Base-by-base conservation (phyloP, 2,329 filamentous ascomycete species). In the Colletotrichum noveboracense region DNA sequence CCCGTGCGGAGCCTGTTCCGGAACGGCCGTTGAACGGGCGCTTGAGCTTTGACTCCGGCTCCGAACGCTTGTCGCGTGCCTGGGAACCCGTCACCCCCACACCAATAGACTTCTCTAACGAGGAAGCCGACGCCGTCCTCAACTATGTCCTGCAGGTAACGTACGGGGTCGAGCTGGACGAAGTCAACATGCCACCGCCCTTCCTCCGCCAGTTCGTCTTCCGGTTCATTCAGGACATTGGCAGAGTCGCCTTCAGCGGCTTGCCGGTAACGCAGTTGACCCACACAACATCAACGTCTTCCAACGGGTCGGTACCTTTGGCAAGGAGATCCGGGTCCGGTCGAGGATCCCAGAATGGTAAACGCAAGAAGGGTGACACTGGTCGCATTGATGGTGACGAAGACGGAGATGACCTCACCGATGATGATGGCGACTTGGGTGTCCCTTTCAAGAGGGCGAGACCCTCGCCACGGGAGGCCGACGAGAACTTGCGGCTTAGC, bases 401-500 rank as follows among this genome's bases (percentile, higher is more conserved):
- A 0, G 81, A 82, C 0, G 83, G 80, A 1, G 84, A 86, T 4
- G 83, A 85, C 0, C 77, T 82, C 6, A 85, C 80, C 62, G 84
- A 85, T 1, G 84, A 81, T 2, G 77, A 77, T 6, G 75, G 70
- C 5, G 82, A 85, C 6, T 81, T 83, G 2, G 81, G 79, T 0
- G 16, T 81, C 0, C 80, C 81, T 0, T 74, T 77, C 9, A 86
- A 86, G 71, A 80, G 83, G 18, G 55, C 79, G 0, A 79, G 82
- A 13, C 81, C 81, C 4, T 83, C 82, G 28, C 81, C 82, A 0
- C 80, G 78, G 43, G 85, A 85, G 0, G 58, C 32, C 12, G 84
- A 86, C 2, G 84, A 85, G 66, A 85, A 84, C 58, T 78, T 86
- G 6, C 82, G 85, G 3, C 77, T 86, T 6, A 86, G 86, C 67